These are phyloP conservation scores for Pinus albicaulis DNA, from an alignment of 75 land plant species.

Conservation along the genomic window DNA sequence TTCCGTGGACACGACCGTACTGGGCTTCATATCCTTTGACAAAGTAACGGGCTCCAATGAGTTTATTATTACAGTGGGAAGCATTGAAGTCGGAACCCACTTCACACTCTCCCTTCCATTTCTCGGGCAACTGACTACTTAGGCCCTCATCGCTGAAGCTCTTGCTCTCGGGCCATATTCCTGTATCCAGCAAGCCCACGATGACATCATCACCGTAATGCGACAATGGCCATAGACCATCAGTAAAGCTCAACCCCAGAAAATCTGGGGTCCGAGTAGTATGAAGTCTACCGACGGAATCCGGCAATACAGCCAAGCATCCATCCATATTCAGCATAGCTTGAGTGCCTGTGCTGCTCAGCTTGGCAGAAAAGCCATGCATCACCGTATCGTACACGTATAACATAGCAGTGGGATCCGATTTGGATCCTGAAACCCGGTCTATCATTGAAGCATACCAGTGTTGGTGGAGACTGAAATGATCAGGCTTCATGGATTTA, in stretches of 20 bases:
- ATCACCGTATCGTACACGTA: slow-evolving; percentile 40
- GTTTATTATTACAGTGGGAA: slow-evolving; percentile 47
- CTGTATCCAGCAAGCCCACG: slow-evolving; percentile 56
- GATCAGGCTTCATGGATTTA: slow-evolving; percentile 16
- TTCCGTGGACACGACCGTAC: slow-evolving; percentile 3
- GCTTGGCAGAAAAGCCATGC: slow-evolving; percentile 47
- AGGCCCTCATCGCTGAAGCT: slow-evolving; percentile 42
- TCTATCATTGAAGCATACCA: slow-evolving; percentile 30
- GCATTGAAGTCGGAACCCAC: slow-evolving; percentile 34
- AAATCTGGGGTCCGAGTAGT: slow-evolving; percentile 55
- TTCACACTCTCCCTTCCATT: slow-evolving; percentile 65
- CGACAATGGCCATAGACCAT: slow-evolving; percentile 46
- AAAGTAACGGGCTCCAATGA: slow-evolving; percentile 21
- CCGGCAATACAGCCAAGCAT: slow-evolving; percentile 16
- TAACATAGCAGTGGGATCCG: slow-evolving; percentile 11
- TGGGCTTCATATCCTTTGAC: neutral
- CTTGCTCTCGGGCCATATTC: slow-evolving; percentile 48
- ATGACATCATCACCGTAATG: slow-evolving; percentile 48
- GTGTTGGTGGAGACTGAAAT: slow-evolving; percentile 15
- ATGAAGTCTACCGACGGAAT: slow-evolving; percentile 30
- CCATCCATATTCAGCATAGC: slow-evolving; percentile 32
- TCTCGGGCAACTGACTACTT: slow-evolving; percentile 24
- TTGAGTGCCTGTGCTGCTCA: slow-evolving; percentile 28
- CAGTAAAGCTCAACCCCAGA: slow-evolving; percentile 21
- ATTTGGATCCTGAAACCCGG: slow-evolving; percentile 1